Evolutionary conservation across 2,329 filamentous ascomycete genomes (phyloP), one percentile per base, ranked within the genome.

Genomic region (Colletotrichum abscissum): DNA sequence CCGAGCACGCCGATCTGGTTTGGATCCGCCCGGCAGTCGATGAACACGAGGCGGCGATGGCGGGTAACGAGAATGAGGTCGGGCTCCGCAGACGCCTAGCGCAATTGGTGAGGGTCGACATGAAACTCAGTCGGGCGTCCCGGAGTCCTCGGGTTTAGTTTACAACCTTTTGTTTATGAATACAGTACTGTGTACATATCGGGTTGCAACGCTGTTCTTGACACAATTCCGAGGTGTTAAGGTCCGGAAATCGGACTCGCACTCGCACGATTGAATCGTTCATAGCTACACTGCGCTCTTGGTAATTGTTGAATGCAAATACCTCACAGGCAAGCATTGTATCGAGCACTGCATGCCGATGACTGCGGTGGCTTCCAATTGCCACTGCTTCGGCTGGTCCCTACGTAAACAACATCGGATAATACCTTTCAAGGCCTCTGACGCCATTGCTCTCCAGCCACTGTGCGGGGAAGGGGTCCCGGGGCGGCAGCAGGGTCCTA

Each of bases 1-100:
- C 91, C 0, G 79, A 84, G 7, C 88, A 92, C 77, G 86, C 86
- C 5, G 90, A 92, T 77, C 82, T 92, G 14, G 82, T 90, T 52
- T 89, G 89, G 89, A 86, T 92, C 76, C 83, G 86, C 9, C 89
- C 88, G n/a, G 76, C 84, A 26, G 88, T 92, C 67, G 90, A 92
- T 72, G 85, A 84, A 0, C 91, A 91, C 74, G 89, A 91, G 78
- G 84, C 54, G 22, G 14, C 54, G 33, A 65, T 54, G 19, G 55
- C 28, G 49, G 54, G 16, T 26, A 33, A 67, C 49, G 33, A 30
- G 35, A 30, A 52, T 11, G 52, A 42, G 22, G 58, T 8, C n/a
- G 57, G 57, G 35, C 33, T 68, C 28, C 57, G 35, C 55, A 63
- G 57, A 3, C 46, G 57, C 2, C 30, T 63, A 30, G 19, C 65